Evolutionary conservation across 2,329 filamentous ascomycete species (phyloP), one percentile per base, ranked within the genome.

Genomic region (Coniochaeta sp.): DNA sequence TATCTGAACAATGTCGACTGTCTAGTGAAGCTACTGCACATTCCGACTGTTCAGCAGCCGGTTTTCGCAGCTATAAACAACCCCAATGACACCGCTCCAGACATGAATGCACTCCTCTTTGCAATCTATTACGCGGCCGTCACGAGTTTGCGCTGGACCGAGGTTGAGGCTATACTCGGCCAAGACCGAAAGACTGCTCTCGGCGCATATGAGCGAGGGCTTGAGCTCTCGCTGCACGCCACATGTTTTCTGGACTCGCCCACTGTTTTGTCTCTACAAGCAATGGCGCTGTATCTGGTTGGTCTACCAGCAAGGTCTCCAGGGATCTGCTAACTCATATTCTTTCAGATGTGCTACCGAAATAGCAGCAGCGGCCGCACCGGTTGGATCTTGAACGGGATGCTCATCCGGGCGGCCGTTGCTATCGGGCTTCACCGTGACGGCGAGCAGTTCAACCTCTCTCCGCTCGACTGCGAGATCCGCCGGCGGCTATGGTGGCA

Each of bases 401-500:
- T 79, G 3, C 75, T 75, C 1, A 72, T 81, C 32, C 74, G 79
- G 9, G 72, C 79, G 22, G 79, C 77, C 1, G 74, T 80, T 62
- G 74, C 75, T 1, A 66, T 78, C 24, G 75, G 76, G 5, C 64
- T 78, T 24, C 71, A 76, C 42, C 69, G 71, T 1, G 74, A 78
- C 55, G 73, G 71, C 17, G 12, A 71, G 24, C 75, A 81, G 61
- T 82, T 82, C 63, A 72, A 73, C 28, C 72, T 84, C 1, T 65
- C 74, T 3, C 78, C 80, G 0, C 80, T 84, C 59, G 77, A 83
- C 58, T 74, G 80, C 19, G 81, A 84, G 65, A 79, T 83, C 68
- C 75, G 81, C 1, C 74, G 80, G 22, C 72, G 81, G 16, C 69
- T 83, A 6, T 83, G 81, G 81, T 83, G 81, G 79, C 77, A 80